phyloP scores from a whole-genome alignment of 495 filamentous ascomycete species.

The Cercophora samala region DNA sequence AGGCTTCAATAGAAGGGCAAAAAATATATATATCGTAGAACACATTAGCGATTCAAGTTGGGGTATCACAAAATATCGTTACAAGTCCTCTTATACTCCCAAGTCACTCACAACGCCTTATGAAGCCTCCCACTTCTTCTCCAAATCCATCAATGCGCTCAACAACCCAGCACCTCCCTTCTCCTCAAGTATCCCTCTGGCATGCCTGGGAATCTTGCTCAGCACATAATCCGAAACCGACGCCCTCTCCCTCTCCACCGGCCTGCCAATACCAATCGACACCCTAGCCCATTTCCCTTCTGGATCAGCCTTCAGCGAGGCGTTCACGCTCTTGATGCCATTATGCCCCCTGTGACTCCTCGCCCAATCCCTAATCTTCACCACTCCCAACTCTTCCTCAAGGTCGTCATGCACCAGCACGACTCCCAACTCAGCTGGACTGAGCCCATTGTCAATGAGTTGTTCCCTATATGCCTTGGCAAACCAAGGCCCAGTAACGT shows the following conservation, averaged over 20 bases:
- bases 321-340: conserved; percentile 66
- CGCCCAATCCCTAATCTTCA: conserved; percentile 55
- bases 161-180: conserved; percentile 50
- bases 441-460: conserved; percentile 29
- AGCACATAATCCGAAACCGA: conserved; percentile 68
- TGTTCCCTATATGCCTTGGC: conserved; percentile 42
- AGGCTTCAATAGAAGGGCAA: too few relatives aligned
- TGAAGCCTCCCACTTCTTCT: conserved; percentile 35
- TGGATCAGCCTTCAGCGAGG: conserved; percentile 39
- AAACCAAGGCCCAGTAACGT: conserved; percentile 62
- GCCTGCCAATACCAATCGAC: conserved; percentile 71
- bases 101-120: neutral
- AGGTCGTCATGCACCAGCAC: conserved; percentile 84
- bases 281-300: conserved; percentile 44
- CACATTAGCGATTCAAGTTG: neutral
- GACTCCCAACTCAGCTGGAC: conserved; percentile 45
- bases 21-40: too few relatives aligned
- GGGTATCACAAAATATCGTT: neutral
- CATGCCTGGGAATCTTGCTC: conserved; percentile 50
- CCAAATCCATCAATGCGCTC: conserved; percentile 48
- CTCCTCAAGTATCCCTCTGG: conserved; percentile 50
- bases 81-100: neutral
- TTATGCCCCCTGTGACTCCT: conserved; percentile 73
- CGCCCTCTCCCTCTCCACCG: conserved; percentile 51
- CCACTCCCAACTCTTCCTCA: conserved; percentile 62